Evolutionary conservation across 495 filamentous ascomycete genomes (phyloP).

Genomic region (Xylaria flabelliformis): DNA sequence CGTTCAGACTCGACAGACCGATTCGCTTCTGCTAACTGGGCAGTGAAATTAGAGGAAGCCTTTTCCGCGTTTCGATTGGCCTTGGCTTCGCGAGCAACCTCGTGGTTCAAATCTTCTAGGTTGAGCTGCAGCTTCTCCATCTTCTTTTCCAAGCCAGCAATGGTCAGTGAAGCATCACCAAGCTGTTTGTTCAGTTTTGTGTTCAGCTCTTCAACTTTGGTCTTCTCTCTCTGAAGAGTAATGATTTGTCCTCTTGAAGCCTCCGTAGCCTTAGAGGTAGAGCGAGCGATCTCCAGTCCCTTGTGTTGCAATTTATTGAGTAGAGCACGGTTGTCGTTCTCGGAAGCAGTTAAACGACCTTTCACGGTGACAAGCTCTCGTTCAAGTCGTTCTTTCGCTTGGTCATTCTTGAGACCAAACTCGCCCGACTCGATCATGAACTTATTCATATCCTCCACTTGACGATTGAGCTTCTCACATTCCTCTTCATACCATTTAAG

Average conservation of each 20-base stretch:
- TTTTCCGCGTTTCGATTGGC: conserved; percentile 91
- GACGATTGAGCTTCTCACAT: conserved; percentile 69
- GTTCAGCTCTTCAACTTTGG: conserved; percentile 82
- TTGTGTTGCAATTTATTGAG: conserved; percentile 98
- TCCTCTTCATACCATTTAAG: conserved; percentile 79
- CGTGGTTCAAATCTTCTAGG: conserved; percentile 93
- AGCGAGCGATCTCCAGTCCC: conserved; percentile 93
- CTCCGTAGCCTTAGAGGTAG: conserved; percentile 84
- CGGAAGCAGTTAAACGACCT: conserved; percentile 87
- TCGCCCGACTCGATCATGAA: conserved; percentile 86
- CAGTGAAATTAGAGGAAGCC: conserved; percentile 77
- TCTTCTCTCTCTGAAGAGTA: conserved; percentile 82
- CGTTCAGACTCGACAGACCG: conserved; percentile 88
- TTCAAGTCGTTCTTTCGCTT: conserved; percentile 91
- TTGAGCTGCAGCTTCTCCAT: conserved; percentile 91
- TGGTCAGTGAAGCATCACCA: conserved; percentile 83
- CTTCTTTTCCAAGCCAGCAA: conserved; percentile 90
- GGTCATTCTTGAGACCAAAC: conserved; percentile 85
- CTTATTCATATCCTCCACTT: conserved; percentile 82
- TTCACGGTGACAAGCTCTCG: conserved; percentile 92
- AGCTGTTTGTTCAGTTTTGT: conserved; percentile 81
- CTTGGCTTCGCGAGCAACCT: conserved; percentile 89
- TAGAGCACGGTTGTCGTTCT: conserved; percentile 95
- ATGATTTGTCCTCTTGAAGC: conserved; percentile 79
- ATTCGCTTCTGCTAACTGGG: conserved; percentile 88